Evolutionary conservation across 2,329 filamentous ascomycete genomes (phyloP), one percentile per base, ranked within the genome.

Genomic region (Cytospora piceae): DNA sequence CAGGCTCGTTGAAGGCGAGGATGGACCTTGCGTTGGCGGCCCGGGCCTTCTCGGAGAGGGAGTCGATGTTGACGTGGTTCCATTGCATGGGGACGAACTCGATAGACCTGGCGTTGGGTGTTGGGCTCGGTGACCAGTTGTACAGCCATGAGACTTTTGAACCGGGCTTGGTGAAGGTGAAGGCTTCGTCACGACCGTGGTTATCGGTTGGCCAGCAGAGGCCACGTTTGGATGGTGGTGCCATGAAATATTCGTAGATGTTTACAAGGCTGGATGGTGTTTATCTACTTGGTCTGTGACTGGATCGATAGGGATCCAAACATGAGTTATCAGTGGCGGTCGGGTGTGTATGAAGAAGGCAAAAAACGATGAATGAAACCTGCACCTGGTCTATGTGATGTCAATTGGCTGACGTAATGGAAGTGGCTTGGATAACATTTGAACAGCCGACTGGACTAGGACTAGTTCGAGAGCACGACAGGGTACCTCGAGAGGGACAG

Each of bases 161-260:
- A 32, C 68, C 68, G 37, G 69, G 70, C 53, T 73, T 72, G 14
- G 70, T 71, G 63, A 76, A 75, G 63, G 72, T 69, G 51, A 73
- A 74, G 31, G 70, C 70, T 42, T 71, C 70, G 67, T 70, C 69
- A 12, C 42, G 58, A 56, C 63, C 66, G 29, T 65, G 63, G 58
- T 69, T 70, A 55, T 64, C 62, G 32, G 64, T 67, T 2, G 70
- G 70, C 67, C 67, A 72, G 63, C 67, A 70, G 24, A 72, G 68
- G 61, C 70, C 70, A 34, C 70, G 70, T 54, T 72, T 72, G 9
- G 58, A 60, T 4, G 67, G 20, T 20, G 52, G 42, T 1, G 34
- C 39, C 66, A 67, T 67, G 20, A 34, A 9, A 7, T 24, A 5
- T 24, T 22, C 3, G 4, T 4, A 27, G n/a, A 17, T 27, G 12